Conservation (phyloP, 2,329 filamentous ascomycete species). For the Colletotrichum orchidophilum region DNA sequence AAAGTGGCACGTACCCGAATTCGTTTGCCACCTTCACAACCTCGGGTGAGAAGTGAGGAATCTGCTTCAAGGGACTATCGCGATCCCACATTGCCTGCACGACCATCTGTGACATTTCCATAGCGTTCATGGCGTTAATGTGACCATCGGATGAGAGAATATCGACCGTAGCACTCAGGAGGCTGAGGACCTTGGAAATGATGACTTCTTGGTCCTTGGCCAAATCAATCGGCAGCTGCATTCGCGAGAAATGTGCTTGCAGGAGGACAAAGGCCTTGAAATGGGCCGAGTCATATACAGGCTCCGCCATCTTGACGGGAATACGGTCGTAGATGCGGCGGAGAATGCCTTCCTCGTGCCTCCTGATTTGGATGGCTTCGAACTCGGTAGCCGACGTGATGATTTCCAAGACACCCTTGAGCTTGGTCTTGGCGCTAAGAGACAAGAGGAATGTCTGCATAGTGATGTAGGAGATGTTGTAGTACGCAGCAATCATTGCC, state of each 20-base stretch:
- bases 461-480: conserved; percentile 98
- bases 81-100: conserved; percentile 99
- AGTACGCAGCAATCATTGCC: conserved; percentile 98
- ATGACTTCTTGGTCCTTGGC: conserved; percentile 95
- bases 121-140: conserved; percentile 96
- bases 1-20: conserved; percentile 68
- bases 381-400: conserved; percentile 97
- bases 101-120: conserved; percentile 99
- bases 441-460: conserved; percentile 99
- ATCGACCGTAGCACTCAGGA: conserved; percentile 92
- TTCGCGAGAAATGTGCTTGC: conserved; percentile 95
- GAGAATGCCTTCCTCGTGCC: conserved; percentile 89
- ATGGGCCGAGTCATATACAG: conserved; percentile 89
- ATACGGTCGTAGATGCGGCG: conserved; percentile 93
- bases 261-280: conserved; percentile 98
- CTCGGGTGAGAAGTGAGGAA: conserved; percentile 89
- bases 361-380: conserved; percentile 90
- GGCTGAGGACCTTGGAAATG: conserved; percentile 82
- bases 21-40: conserved; percentile 85
- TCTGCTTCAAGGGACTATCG: conserved; percentile 96
- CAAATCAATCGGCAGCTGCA: conserved; percentile 95
- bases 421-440: conserved; percentile 85
- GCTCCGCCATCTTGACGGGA: conserved; percentile 93
- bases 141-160: conserved; percentile 95
- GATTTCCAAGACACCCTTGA: conserved; percentile 97